Evolutionary conservation across 2,329 filamentous ascomycete genomes (phyloP).

Genomic region (Fonsecaea nubica): DNA sequence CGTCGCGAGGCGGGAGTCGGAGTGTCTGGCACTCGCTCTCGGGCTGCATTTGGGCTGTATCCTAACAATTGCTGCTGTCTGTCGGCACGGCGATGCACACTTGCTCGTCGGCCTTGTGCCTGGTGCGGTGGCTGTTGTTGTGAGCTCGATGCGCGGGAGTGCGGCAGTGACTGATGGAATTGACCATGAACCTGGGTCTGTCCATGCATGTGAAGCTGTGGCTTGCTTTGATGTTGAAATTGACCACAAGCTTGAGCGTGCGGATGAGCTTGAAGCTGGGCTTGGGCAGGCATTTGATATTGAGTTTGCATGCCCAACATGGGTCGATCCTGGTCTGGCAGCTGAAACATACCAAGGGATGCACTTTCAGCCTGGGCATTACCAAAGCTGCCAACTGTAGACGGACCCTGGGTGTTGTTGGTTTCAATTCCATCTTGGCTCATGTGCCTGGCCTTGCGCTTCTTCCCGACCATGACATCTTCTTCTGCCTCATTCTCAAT

Average conservation of each 20-base stretch:
- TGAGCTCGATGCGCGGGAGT: neutral
- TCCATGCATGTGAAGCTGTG: neutral
- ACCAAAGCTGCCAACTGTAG: neutral
- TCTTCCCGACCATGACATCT: constrained; percentile 1
- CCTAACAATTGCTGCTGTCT: neutral
- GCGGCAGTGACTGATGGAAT: neutral
- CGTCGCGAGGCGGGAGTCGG: constrained; percentile 10
- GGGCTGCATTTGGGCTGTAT: neutral
- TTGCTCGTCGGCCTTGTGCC: neutral
- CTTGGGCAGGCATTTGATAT: neutral
- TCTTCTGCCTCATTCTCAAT: neutral
- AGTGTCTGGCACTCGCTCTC: neutral
- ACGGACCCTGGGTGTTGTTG: neutral
- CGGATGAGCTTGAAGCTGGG: neutral
- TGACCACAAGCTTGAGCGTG: neutral
- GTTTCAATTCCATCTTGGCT: neutral
- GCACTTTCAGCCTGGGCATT: no score
- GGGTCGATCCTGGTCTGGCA: neutral
- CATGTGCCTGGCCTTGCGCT: constrained; percentile 14
- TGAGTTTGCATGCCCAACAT: neutral
- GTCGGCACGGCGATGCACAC: neutral
- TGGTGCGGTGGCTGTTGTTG: neutral
- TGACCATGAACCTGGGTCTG: neutral
- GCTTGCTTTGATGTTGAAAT: neutral
- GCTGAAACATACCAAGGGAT: neutral